Conservation (phyloP, 2,329 filamentous ascomycete species). For the Bertia moriformis region DNA sequence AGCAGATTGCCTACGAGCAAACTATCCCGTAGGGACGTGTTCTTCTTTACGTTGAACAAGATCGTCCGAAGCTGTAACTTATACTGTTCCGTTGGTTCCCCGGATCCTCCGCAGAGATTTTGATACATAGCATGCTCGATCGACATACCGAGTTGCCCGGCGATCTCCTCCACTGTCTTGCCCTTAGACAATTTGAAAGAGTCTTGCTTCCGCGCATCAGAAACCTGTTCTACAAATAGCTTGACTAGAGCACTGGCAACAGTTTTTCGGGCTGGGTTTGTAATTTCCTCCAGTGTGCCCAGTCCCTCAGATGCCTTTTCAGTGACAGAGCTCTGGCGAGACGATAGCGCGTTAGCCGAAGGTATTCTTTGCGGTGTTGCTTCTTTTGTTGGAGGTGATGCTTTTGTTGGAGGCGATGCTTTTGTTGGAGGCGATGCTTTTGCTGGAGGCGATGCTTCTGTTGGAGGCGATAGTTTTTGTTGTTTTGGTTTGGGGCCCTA, state of each 20-base stretch:
- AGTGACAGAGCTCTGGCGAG: not conserved
- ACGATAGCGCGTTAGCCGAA: not conserved
- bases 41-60: constrained; percentile 77
- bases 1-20: constrained; percentile 61
- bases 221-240: not conserved
- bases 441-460: not conserved
- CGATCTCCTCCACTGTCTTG: not conserved
- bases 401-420: no score
- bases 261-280: not conserved
- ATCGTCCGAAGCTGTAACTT: constrained; percentile 59
- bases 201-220: not conserved
- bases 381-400: not conserved
- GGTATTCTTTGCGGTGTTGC: not conserved
- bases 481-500: not conserved
- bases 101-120: constrained; percentile 23
- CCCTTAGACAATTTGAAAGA: constrained; percentile 1
- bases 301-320: not conserved
- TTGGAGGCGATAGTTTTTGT: not conserved
- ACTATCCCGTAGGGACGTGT: constrained; percentile 61
- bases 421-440: no score
- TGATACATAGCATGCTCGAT: constrained; percentile 62
- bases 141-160: constrained; percentile 26
- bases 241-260: constrained; percentile 1
- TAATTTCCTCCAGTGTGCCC: not conserved
- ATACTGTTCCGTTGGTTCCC: constrained; percentile 30